A percentile compares a stretch with the other conserved stretches of the same genome.
phyloP scores from a whole-genome alignment of 225 moss, liverwort and hornwort genomes.

The Asterella californica region DNA sequence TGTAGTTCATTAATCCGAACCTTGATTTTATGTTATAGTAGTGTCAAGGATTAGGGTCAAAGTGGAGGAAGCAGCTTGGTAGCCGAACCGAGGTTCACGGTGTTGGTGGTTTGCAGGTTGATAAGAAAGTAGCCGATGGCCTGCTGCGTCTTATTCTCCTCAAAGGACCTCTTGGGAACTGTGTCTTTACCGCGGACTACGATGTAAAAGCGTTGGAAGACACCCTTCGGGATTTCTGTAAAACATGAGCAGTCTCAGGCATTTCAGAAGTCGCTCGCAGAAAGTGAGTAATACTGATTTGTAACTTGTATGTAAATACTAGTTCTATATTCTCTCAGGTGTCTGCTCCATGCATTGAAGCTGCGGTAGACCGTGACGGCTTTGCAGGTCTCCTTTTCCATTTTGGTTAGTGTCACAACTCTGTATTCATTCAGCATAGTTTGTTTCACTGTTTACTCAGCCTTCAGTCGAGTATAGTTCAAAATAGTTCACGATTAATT shows the following conservation, averaged over 20 bases:
- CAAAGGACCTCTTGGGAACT: constrained; percentile 83
- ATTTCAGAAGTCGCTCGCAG: background rate
- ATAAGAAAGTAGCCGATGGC: constrained; percentile 99
- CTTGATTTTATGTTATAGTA: background rate
- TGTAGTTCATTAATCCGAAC: background rate
- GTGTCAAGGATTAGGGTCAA: background rate
- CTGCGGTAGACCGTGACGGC: background rate
- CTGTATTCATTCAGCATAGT: too few relatives aligned
- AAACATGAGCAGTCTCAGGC: constrained; percentile 34
- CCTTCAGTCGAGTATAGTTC: too few relatives aligned
- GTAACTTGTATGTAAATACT: constrained; percentile 13
- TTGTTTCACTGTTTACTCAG: too few relatives aligned
- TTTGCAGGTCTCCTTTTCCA: background rate
- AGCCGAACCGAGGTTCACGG: background rate
- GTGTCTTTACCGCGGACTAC: constrained; percentile 87
- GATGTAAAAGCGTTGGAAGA: constrained; percentile 67
- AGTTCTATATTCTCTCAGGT: background rate
- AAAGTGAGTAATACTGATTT: constrained; percentile 7
- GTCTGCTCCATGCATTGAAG: background rate
- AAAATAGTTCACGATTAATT: too few relatives aligned
- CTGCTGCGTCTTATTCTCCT: constrained; percentile 81
- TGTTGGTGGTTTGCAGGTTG: constrained; percentile 40
- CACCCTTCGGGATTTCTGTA: constrained; percentile 72
- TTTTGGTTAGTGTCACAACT: background rate
- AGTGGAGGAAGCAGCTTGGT: background rate